Base-by-base conservation (phyloP, 2,329 filamentous ascomycete species). In the Macrophomina pseudophaseolina region DNA sequence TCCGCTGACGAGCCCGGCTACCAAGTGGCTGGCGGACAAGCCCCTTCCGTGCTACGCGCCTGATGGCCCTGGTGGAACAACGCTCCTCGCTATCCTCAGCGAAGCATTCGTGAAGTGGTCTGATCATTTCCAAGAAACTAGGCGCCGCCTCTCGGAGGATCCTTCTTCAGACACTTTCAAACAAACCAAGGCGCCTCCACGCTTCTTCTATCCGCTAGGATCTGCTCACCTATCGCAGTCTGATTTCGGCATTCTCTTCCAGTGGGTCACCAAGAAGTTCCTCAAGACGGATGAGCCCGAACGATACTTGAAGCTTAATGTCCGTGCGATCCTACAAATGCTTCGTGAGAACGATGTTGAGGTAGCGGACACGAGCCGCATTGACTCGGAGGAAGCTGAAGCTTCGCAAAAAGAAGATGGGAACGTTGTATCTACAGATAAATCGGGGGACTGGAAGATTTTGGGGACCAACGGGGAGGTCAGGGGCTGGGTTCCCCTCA, bases 221-320 rank as follows among this genome's bases (percentile, higher is more conserved):
- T 91, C 89, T n/a, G 91, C 92, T 0, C 93, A 97, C 75, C 84
- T 96, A 32, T 92, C 86, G 67, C 93, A 96, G 78, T 91, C 88
- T 23, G 93, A 97, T 74, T 96, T 95, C 71, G 93, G 91, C 42
- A 80, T 95, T 30, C 79, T 97, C 28, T 96, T 96, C 74, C 92
- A 92, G 0, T 91, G 89, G 85, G 70, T 84, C 1, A 84, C 82
- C 8, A 81, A 80, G 56, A 80, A 81, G 51, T 74, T 84, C 11
- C 81, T 83, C 66, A 84, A 84, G 65, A 82, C 82, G 0, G 80
- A 97, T 80, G 75, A 93, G 80, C 74, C 95, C 80, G 74, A 97
- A 80, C 59, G 93, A 90, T 74, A 97, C 87, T 79, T 97, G 85
- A 74, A 95, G 79, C 82, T 99, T 88, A 80, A 98, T 88, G 48